Evolutionary conservation across 139 green algal genomes (phyloP).

Genomic region (Micractinium conductrix): DNA sequence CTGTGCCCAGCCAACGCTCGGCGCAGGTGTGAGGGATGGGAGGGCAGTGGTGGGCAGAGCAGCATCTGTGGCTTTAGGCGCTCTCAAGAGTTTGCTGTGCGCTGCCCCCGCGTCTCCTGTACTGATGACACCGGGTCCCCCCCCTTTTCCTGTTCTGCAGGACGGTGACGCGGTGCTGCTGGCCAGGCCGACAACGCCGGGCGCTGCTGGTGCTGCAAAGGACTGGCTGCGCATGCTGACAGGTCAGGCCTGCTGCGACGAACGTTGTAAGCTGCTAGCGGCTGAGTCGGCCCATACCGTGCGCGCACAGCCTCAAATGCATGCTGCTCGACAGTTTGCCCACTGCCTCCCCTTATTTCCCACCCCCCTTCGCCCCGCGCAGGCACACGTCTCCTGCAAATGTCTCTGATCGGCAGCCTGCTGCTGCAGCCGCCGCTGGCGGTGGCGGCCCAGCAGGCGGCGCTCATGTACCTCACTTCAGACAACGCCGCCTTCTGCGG

Average conservation of each 20-base stretch:
- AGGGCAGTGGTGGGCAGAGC: neutral
- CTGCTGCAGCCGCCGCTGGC: conserved; percentile 5
- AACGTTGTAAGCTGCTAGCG: too few relatives aligned
- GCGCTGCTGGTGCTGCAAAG: neutral
- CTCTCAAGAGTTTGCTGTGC: neutral
- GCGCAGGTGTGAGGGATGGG: neutral
- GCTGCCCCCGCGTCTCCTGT: too few relatives aligned
- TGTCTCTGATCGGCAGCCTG: neutral
- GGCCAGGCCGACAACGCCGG: neutral
- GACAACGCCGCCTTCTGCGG: conserved; percentile 1
- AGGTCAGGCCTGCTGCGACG: neutral
- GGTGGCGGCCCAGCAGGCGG: conserved; percentile 5
- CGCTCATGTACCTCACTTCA: neutral
- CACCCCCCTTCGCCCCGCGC: neutral
- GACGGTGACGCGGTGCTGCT: conserved; percentile 3
- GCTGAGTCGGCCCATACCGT: too few relatives aligned
- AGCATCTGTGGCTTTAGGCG: neutral
- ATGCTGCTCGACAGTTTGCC: too few relatives aligned
- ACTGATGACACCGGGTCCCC: too few relatives aligned
- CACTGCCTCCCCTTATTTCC: neutral
- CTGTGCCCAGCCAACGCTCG: neutral
- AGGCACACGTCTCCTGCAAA: conserved; percentile 9
- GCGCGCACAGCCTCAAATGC: too few relatives aligned
- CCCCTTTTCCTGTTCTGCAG: neutral
- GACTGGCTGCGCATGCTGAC: conserved; percentile 4